Evolutionary conservation across 1,284 basidiomycete species (phyloP).

Genomic region (Malassezia cuniculi): DNA sequence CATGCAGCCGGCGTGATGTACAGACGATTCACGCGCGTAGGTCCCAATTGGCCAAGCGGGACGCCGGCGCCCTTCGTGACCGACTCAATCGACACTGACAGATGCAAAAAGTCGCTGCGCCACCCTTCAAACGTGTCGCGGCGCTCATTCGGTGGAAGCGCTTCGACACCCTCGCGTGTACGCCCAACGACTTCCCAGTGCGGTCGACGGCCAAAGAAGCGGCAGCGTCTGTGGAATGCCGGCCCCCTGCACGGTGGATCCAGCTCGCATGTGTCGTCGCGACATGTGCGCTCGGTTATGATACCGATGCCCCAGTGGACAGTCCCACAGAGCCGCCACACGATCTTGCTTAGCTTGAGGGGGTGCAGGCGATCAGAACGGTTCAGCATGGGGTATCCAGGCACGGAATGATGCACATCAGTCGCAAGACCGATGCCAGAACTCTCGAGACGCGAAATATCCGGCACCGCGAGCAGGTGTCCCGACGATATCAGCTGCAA

Average conservation of each 20-base stretch:
- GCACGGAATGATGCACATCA: neutral
- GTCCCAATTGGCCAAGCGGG: too few relatives aligned
- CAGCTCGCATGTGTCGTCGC: slow-evolving; percentile 53
- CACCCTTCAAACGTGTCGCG: slow-evolving; percentile 74
- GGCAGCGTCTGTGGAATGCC: slow-evolving; percentile 64
- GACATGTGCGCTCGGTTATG: slow-evolving; percentile 71
- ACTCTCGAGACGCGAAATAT: slow-evolving; percentile 48
- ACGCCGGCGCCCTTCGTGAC: slow-evolving; percentile 17
- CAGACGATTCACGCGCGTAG: slow-evolving; percentile 54
- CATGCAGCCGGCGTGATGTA: slow-evolving; percentile 78
- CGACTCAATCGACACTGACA: slow-evolving; percentile 73
- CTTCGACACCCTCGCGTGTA: slow-evolving; percentile 49
- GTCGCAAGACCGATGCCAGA: slow-evolving; percentile 47
- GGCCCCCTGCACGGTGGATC: slow-evolving; percentile 50
- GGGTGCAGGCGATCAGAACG: neutral
- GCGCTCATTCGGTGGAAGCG: slow-evolving; percentile 26
- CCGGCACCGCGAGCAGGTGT: slow-evolving; percentile 39
- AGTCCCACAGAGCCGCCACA: slow-evolving; percentile 62
- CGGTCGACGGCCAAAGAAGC: slow-evolving; percentile 66
- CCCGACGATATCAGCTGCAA: slow-evolving; percentile 71
- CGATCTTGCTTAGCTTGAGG: slow-evolving; percentile 30
- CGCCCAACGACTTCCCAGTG: slow-evolving; percentile 67
- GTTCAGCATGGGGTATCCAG: neutral
- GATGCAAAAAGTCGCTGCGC: slow-evolving; percentile 85
- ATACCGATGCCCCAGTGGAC: slow-evolving; percentile 83